A percentile compares a stretch with the other conserved stretches of the same genome.
Evolutionary conservation across 1,139 yeast genomes (phyloP).

Genomic region (Zygosaccharomyces sapae): DNA sequence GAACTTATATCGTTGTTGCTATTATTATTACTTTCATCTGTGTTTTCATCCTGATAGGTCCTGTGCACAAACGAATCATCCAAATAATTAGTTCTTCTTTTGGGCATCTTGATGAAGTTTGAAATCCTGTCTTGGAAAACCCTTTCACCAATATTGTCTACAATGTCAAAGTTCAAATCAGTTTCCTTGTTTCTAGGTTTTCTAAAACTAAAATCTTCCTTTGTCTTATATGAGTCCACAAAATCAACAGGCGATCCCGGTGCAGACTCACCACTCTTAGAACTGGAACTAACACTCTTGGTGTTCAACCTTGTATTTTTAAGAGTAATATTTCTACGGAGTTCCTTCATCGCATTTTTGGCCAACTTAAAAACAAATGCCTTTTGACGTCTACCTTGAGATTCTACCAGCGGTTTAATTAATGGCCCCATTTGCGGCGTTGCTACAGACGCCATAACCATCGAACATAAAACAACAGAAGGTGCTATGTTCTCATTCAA

Average conservation of each 20-base stretch:
- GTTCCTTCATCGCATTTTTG: constrained; percentile 54
- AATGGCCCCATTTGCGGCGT: constrained; percentile 55
- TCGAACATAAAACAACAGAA: constrained; percentile 60
- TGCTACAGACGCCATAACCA: constrained; percentile 60
- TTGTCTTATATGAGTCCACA: constrained; percentile 30
- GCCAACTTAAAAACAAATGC: constrained; percentile 74
- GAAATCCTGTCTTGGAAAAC: constrained; percentile 36
- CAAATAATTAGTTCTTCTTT: constrained; percentile 38
- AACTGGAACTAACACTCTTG: constrained; percentile 18
- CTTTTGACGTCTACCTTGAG: constrained; percentile 79
- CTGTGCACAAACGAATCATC: constrained; percentile 39
- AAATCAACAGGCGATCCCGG: constrained; percentile 30
- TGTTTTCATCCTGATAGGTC: constrained; percentile 16
- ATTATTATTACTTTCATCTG: constrained; percentile 8
- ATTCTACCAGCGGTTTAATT: constrained; percentile 63
- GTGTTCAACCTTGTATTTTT: constrained; percentile 50
- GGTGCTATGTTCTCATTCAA: constrained; percentile 79
- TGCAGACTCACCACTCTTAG: constrained; percentile 9
- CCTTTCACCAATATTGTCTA: constrained; percentile 44
- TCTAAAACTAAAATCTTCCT: constrained; percentile 33
- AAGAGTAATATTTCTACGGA: constrained; percentile 60
- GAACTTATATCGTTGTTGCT: constrained; percentile 1
- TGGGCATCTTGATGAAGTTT: constrained; percentile 34
- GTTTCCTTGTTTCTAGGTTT: constrained; percentile 32
- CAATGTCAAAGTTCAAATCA: constrained; percentile 42